phyloP scores from a whole-genome alignment of 441 rosid genomes.

The Adansonia gregorii region DNA sequence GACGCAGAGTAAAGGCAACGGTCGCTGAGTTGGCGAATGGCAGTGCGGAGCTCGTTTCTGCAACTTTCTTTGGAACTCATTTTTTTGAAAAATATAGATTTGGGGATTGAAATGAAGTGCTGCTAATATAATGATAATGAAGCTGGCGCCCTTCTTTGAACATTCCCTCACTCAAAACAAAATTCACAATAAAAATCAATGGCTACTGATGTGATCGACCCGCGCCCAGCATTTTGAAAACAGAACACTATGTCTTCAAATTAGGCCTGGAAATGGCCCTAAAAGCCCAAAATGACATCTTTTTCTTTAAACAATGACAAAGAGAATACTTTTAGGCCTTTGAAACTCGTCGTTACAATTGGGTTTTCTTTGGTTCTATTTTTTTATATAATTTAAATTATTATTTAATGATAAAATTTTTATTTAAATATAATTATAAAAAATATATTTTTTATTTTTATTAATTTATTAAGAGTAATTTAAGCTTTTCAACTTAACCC shows the following conservation, averaged over 20 bases:
- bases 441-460: too few species aligned
- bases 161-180: not conserved
- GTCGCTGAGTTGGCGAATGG: constrained; percentile 76
- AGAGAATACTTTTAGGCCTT: not conserved
- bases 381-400: too few species aligned
- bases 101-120: not conserved
- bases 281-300: not conserved
- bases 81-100: not conserved
- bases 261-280: not conserved
- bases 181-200: not conserved
- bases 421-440: too few species aligned
- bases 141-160: not conserved
- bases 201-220: not conserved
- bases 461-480: too few species aligned
- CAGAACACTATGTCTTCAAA: not conserved
- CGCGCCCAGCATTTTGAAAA: constrained; percentile 6
- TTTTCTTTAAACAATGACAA: too few species aligned
- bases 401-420: too few species aligned
- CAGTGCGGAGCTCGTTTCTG: constrained; percentile 76
- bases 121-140: not conserved
- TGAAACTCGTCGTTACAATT: not conserved
- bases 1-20: constrained; percentile 89
- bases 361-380: too few species aligned
- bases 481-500: too few species aligned
- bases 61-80: constrained; percentile 88